Base-by-base conservation (phyloP, 1,284 basidiomycete species). In the Exobasidium cylindrosporum region DNA sequence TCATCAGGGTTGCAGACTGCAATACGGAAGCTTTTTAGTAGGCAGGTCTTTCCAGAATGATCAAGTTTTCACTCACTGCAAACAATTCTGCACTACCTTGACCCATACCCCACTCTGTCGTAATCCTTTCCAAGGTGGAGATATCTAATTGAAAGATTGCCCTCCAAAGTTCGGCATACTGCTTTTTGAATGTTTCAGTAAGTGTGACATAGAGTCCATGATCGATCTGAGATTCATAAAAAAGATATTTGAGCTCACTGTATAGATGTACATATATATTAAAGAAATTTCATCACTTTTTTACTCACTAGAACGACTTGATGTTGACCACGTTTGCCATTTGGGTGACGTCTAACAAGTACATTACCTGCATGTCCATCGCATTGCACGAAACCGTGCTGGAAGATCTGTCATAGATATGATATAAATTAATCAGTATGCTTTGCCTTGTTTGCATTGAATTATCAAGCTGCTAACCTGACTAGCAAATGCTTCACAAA, bases 151-250 rank as follows among this genome's bases (percentile, higher is more conserved):
- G 66, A 30, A 69, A 76, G 52, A 76, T 76, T 4, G 71, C 66
- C 29, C 67, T 69, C 74, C 74, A 76, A 1, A 76, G 62, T 60
- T 73, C 65, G 1, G 74, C 72, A 43, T 76, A 76, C 52, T 74
- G 66, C 47, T 67, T 54, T 2, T 71, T 49, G 59, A 76, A 76
- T 23, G 68, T 65, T 26, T 72, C 70, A 56, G 61, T 61, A 29
- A 76, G 62, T 47, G 65, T 62, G 24, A 76, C 73, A 45, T 74
- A 74, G 54, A 76, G 54, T 2, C 74, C 74, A 43, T 76, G 74
- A 54, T 76, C 74, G 63, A 76, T 74, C 6, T 40, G 35, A 10
- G 35, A 17, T n/a, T n/a, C n/a, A n/a, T n/a, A n/a, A n/a, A n/a
- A n/a, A n/a, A n/a, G n/a, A n/a, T n/a, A n/a, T n/a, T n/a, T n/a